Percentiles rank a stretch among this genome's conserved stretches.
Evolutionary conservation across 148 eudicot species (phyloP).

Genomic region (Cornus suecica): DNA sequence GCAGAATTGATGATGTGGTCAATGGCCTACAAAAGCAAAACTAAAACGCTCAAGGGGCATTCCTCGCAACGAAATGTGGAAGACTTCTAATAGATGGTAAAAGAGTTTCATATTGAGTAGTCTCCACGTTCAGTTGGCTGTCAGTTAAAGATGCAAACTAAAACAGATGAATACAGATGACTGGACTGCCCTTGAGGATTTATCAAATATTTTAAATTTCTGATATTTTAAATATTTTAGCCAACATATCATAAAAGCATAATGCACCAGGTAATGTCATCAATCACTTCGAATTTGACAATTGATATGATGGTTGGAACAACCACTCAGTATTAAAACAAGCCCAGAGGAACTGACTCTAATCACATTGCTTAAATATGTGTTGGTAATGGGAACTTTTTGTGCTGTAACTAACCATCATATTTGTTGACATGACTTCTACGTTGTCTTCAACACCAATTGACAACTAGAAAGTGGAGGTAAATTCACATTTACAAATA

Average conservation of each 20-base stretch:
- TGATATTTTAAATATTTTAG: too few relatives aligned
- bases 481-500: too few relatives aligned
- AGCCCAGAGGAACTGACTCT: background rate
- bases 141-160: background rate
- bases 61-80: background rate
- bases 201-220: too few relatives aligned
- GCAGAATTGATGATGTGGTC: constrained; percentile 90
- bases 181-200: background rate
- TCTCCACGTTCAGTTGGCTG: background rate
- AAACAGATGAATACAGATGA: background rate
- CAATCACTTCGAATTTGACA: background rate
- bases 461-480: too few relatives aligned
- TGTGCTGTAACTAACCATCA: too few relatives aligned
- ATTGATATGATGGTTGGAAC: background rate
- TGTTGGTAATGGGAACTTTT: background rate
- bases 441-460: too few relatives aligned
- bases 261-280: too few relatives aligned
- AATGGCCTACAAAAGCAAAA: constrained; percentile 54
- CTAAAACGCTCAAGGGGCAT: background rate
- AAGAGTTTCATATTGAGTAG: background rate
- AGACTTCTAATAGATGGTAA: background rate
- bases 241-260: too few relatives aligned
- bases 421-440: too few relatives aligned
- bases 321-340: background rate
- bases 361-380: background rate